Conservation (phyloP, 441 rosid species). For the Viola pubescens region DNA sequence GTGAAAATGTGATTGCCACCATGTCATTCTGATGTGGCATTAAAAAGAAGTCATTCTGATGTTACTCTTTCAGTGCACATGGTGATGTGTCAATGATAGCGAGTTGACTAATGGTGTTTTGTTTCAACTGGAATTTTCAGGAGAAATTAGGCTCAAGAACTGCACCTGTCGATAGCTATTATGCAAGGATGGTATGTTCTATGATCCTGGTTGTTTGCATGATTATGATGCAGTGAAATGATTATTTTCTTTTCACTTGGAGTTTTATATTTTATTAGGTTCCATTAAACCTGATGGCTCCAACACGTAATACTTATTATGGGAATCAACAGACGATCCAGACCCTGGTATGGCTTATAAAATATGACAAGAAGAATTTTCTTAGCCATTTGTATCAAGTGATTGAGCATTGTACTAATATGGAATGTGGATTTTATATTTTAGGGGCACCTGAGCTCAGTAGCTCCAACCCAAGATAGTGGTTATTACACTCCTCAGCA, state of each 20-base stretch:
- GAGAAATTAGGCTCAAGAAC: slow-evolving; percentile 68
- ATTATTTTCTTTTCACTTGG: slow-evolving; percentile 6
- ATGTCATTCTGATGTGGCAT: no score
- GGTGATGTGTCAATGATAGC: not conserved
- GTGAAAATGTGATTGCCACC: no score
- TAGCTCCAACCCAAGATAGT: slow-evolving; percentile 69
- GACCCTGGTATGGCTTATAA: slow-evolving; percentile 56
- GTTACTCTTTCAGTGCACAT: not conserved
- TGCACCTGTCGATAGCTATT: slow-evolving; percentile 57
- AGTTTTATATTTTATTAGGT: slow-evolving; percentile 40
- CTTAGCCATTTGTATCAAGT: not conserved
- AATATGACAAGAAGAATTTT: slow-evolving; percentile 12
- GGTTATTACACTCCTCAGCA: slow-evolving; percentile 53
- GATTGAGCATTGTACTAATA: not conserved
- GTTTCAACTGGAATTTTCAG: slow-evolving; percentile 28
- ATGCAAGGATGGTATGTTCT: slow-evolving; percentile 57
- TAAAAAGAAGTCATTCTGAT: no score
- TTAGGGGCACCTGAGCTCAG: slow-evolving; percentile 74
- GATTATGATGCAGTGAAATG: slow-evolving; percentile 9
- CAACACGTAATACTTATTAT: slow-evolving; percentile 61
- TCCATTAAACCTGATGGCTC: slow-evolving; percentile 80
- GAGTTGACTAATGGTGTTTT: not conserved
- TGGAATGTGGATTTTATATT: slow-evolving; percentile 16
- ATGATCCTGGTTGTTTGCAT: slow-evolving; percentile 9
- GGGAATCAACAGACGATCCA: slow-evolving; percentile 71